These are phyloP conservation scores for Cyclaneusma minus DNA, from an alignment of 2,329 filamentous ascomycete species.

Conservation along the genomic window DNA sequence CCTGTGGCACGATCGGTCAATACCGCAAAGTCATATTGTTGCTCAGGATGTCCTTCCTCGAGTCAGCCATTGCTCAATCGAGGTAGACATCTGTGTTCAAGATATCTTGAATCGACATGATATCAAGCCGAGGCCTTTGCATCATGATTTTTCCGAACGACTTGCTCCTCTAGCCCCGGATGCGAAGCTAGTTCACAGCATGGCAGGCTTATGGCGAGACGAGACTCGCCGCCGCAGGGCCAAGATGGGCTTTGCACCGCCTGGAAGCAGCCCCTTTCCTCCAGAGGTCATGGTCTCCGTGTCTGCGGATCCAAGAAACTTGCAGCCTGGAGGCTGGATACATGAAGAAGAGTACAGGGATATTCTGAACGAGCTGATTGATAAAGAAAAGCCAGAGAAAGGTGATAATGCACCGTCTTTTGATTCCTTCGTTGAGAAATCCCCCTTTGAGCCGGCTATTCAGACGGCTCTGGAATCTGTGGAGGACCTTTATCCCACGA, in stretches of 20 bases:
- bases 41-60: slow-evolving; percentile 52
- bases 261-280: slow-evolving; percentile 62
- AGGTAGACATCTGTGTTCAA: slow-evolving; percentile 79
- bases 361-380: slow-evolving; percentile 45
- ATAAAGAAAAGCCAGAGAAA: slow-evolving; percentile 43
- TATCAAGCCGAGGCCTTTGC: slow-evolving; percentile 62
- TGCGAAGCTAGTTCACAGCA: slow-evolving; percentile 79
- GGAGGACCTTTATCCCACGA: slow-evolving; percentile 68
- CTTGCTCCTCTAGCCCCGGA: slow-evolving; percentile 45
- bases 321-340: slow-evolving; percentile 70
- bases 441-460: slow-evolving; percentile 40
- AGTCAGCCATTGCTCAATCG: slow-evolving; percentile 74
- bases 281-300: slow-evolving; percentile 73
- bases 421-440: slow-evolving; percentile 44
- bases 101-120: slow-evolving; percentile 71
- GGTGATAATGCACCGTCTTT: slow-evolving; percentile 34
- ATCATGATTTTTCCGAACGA: slow-evolving; percentile 75
- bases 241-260: slow-evolving; percentile 46
- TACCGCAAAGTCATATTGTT: slow-evolving; percentile 41
- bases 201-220: slow-evolving; percentile 86
- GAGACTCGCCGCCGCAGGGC: slow-evolving; percentile 68
- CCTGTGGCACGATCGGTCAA: slow-evolving; percentile 66
- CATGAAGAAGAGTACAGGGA: slow-evolving; percentile 74
- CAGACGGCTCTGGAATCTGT: slow-evolving; percentile 71
- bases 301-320: slow-evolving; percentile 66